phyloP scores from a whole-genome alignment of 108 stramenopile genomes.

The Licmophora abbreviata region DNA sequence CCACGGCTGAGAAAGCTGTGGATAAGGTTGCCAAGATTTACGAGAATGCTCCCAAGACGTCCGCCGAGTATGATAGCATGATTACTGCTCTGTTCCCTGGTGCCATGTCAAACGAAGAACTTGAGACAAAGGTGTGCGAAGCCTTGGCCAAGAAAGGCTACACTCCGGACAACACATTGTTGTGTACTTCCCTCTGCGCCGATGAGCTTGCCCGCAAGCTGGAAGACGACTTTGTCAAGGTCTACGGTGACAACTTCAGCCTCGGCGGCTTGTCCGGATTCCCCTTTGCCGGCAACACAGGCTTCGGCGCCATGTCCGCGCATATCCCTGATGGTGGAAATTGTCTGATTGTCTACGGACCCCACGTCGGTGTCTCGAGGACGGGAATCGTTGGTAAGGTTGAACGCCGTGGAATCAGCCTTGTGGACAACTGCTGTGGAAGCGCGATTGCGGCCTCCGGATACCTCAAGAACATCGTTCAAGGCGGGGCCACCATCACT shows the following conservation, averaged over 20 bases:
- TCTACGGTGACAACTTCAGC: constrained; percentile 37
- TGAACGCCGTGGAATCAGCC: constrained; percentile 26
- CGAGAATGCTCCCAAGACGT: no score
- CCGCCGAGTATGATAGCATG: no score
- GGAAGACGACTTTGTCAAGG: constrained; percentile 29
- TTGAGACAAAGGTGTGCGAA: constrained; percentile 15
- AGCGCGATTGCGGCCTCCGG: constrained; percentile 30
- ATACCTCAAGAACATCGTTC: constrained; percentile 8
- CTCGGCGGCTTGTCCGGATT: constrained; percentile 51
- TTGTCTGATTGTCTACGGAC: constrained; percentile 52
- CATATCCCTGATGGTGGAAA: constrained; percentile 61
- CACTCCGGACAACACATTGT: constrained; percentile 24
- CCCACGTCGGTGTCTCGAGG: constrained; percentile 51
- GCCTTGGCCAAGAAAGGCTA: constrained; percentile 23
- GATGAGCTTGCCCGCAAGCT: constrained; percentile 33
- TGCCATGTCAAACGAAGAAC: constrained; percentile 29
- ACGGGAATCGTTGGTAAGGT: constrained; percentile 20
- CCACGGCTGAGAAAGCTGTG: no score
- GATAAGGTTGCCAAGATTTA: no score
- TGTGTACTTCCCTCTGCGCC: constrained; percentile 40
- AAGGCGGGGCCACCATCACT: not conserved
- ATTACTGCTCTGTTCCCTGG: constrained; percentile 22
- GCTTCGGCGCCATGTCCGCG: constrained; percentile 59
- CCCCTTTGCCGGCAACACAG: constrained; percentile 54
- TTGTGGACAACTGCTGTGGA: constrained; percentile 57